A percentile compares a stretch with the other conserved stretches of the same genome.
Conservation (phyloP, 2,329 filamentous ascomycete species). For the Nemania abortiva region DNA sequence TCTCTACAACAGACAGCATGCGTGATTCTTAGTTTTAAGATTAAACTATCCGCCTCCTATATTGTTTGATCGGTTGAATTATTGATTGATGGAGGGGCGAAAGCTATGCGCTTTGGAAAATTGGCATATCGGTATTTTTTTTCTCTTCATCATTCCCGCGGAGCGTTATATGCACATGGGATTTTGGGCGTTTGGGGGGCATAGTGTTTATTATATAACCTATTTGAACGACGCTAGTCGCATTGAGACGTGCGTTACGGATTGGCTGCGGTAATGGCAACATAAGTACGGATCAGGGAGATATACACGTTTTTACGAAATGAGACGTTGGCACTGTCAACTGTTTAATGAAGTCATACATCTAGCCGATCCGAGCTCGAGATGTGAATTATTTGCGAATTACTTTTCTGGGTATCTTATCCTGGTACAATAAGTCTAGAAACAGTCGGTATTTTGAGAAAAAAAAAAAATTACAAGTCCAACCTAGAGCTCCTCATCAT, state of each 20-base stretch:
- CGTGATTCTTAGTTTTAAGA: neutral
- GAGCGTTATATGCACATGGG: slow-evolving; percentile 23
- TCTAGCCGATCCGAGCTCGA: neutral
- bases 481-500: slow-evolving; percentile 48
- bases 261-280: neutral
- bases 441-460: slow-evolving; percentile 20
- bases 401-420: slow-evolving; percentile 43
- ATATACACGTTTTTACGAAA: slow-evolving; percentile 11
- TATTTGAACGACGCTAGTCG: neutral
- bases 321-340: neutral
- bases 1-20: neutral
- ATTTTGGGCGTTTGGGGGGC: slow-evolving; percentile 17
- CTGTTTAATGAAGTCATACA: neutral
- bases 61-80: neutral
- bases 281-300: neutral
- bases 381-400: slow-evolving; percentile 18
- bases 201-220: neutral
- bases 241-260: slow-evolving; percentile 10
- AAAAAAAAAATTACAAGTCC: neutral
- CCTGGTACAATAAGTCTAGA: slow-evolving; percentile 37
- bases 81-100: neutral
- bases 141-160: neutral
- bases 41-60: neutral
- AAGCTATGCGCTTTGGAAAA: neutral
- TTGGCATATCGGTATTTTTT: neutral